Conservation (phyloP, 306 rosid genomes). For the Medicago truncatula region MtrunA17r5.0-ANR NC_053044.1:3028001-3028500, state of each 20-base stretch:
- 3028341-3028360: neutral
- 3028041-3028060: slow-evolving; percentile 6
- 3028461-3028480: neutral
- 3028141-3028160: slow-evolving; percentile 64
- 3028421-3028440: neutral
- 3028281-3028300: neutral
- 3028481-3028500: neutral
- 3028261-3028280: slow-evolving; percentile 2
- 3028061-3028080: slow-evolving; percentile 40
- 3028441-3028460: neutral
- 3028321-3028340: neutral
- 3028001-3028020: neutral
- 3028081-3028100: slow-evolving; percentile 68
- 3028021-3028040: neutral
- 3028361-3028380: neutral
- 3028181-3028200: slow-evolving; percentile 75
- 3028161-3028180: slow-evolving; percentile 47
- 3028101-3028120: slow-evolving; percentile 77
- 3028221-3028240: slow-evolving; percentile 77
- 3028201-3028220: slow-evolving; percentile 68
- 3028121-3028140: slow-evolving; percentile 72
- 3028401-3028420: neutral
- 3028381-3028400: neutral
- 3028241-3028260: slow-evolving; percentile 46
- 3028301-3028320: neutral